Evolutionary conservation across 2,329 filamentous ascomycete species (phyloP).

Genomic region (Aureobasidium sp.): DNA sequence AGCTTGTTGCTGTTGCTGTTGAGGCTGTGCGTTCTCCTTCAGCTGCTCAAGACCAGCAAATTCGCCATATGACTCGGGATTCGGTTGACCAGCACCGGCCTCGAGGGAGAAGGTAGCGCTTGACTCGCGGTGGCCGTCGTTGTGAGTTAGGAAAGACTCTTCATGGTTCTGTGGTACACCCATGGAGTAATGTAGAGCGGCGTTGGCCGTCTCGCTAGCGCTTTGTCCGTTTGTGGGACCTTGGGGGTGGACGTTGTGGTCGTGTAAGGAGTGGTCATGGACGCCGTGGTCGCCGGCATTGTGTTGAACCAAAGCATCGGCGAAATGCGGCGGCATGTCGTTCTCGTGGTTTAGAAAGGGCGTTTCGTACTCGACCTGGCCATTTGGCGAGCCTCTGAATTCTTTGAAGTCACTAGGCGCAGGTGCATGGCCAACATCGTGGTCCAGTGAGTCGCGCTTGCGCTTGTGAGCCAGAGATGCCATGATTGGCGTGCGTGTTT

Average conservation of each 20-base stretch:
- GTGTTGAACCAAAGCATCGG: conserved; percentile 24
- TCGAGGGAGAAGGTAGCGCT: conserved; percentile 15
- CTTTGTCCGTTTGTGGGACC: conserved; percentile 33
- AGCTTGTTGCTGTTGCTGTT: conserved; percentile 33
- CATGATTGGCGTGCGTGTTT: conserved; percentile 15
- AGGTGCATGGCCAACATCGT: conserved; percentile 29
- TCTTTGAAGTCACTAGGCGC: conserved; percentile 13
- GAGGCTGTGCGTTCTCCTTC: conserved; percentile 17
- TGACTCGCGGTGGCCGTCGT: conserved; percentile 15
- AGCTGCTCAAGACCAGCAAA: conserved; percentile 13
- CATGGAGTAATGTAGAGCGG: conserved; percentile 46
- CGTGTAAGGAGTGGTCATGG: conserved; percentile 23
- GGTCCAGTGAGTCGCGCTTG: conserved; percentile 39
- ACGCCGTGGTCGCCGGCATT: conserved; percentile 19
- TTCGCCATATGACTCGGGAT: conserved; percentile 16
- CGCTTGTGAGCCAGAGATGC: conserved; percentile 31
- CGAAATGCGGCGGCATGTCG: conserved; percentile 34
- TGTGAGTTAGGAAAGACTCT: conserved; percentile 37
- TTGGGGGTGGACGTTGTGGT: conserved; percentile 14
- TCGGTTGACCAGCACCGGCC: conserved; percentile 13
- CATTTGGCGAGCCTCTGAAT: conserved; percentile 18
- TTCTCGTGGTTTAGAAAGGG: conserved; percentile 32
- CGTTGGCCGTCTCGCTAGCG: conserved; percentile 52
- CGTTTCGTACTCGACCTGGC: conserved; percentile 21
- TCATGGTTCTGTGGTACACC: conserved; percentile 48